These are phyloP conservation scores for Yamadazyma diospyri DNA, from an alignment of 1,139 yeast genomes.

Conservation along the genomic window DNA sequence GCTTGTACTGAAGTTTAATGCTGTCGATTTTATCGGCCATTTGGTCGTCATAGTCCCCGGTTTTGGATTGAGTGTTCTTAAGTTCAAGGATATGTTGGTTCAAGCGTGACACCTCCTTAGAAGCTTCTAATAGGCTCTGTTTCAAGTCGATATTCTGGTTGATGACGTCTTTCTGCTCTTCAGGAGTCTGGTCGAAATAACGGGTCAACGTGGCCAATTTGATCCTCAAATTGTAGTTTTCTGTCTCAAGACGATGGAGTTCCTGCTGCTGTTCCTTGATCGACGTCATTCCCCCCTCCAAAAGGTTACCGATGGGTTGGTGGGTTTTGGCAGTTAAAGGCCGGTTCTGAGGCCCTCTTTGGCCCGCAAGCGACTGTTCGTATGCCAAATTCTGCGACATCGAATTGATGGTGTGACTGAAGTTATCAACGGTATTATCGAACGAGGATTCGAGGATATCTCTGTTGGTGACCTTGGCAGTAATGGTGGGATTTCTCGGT, in stretches of 20 bases:
- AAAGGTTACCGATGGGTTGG: slow-evolving; percentile 1
- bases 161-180: slow-evolving; percentile 35
- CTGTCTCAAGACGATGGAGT: slow-evolving; percentile 49
- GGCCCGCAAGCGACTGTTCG: neutral
- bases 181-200: slow-evolving; percentile 44
- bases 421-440: slow-evolving; percentile 30
- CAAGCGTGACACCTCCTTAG: slow-evolving; percentile 9
- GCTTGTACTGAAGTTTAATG: slow-evolving; percentile 6
- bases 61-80: slow-evolving; percentile 2
- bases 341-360: neutral
- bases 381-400: neutral
- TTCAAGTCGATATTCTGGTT: slow-evolving; percentile 40
- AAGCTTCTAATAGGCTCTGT: slow-evolving; percentile 28
- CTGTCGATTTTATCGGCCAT: slow-evolving; percentile 7
- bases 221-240: slow-evolving; percentile 60
- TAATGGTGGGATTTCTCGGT: slow-evolving; percentile 11
- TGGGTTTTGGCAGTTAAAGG: neutral
- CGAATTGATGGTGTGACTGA: slow-evolving; percentile 12
- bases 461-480: slow-evolving; percentile 8
- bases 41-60: slow-evolving; percentile 2
- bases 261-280: slow-evolving; percentile 55
- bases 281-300: slow-evolving; percentile 13
- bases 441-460: slow-evolving; percentile 24
- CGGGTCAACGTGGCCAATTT: slow-evolving; percentile 53
- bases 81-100: slow-evolving; percentile 5